phyloP scores from a whole-genome alignment of 2,329 filamentous ascomycete species.

The Monilinia fructigena region DNA sequence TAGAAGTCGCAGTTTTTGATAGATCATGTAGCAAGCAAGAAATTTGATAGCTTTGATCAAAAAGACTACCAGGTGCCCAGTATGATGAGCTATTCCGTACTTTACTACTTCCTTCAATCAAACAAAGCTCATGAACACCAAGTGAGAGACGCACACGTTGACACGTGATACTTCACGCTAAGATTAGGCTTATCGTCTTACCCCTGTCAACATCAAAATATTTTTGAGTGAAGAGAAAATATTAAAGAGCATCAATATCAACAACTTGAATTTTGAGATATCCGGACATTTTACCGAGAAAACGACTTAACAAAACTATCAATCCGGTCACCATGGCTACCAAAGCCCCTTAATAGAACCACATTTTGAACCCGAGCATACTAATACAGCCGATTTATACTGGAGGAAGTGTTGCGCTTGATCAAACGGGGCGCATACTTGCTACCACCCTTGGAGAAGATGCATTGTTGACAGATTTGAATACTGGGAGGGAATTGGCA shows the following conservation, averaged over 20 bases:
- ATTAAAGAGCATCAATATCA: background rate
- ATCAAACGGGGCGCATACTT: slow-evolving; percentile 76
- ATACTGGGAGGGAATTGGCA: slow-evolving; percentile 77
- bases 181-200: slow-evolving; percentile 31
- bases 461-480: slow-evolving; percentile 80
- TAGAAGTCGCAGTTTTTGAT: background rate
- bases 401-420: slow-evolving; percentile 81
- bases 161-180: slow-evolving; percentile 26
- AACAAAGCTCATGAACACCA: background rate
- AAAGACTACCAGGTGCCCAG: background rate
- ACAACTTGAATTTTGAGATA: slow-evolving; percentile 5
- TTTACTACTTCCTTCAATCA: background rate
- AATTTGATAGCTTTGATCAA: background rate
- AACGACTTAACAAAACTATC: background rate
- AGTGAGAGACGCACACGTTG: background rate
- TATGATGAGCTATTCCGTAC: background rate
- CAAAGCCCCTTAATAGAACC: slow-evolving; percentile 69
- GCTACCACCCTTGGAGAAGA: slow-evolving; percentile 91
- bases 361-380: slow-evolving; percentile 85
- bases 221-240: slow-evolving; percentile 24
- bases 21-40: background rate
- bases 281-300: background rate
- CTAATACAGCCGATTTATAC: slow-evolving; percentile 93
- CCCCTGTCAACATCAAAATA: slow-evolving; percentile 26
- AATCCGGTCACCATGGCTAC: slow-evolving; percentile 52